These are phyloP conservation scores for Cordyceps militaris DNA, from an alignment of 2,329 filamentous ascomycete genomes.

Conservation along the genomic window DNA sequence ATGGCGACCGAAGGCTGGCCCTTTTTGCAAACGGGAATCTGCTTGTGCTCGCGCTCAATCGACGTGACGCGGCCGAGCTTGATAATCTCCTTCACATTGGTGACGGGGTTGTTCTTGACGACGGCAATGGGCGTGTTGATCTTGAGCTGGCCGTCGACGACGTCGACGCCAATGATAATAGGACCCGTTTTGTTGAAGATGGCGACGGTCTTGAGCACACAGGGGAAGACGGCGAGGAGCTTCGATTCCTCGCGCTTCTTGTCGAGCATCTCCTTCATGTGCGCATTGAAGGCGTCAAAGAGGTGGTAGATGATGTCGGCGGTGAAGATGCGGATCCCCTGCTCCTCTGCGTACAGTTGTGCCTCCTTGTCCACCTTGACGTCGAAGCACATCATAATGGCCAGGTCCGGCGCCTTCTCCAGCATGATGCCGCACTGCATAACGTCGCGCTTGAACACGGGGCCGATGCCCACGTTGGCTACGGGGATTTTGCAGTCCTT, in stretches of 20 bases:
- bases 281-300: conserved; percentile 92
- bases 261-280: conserved; percentile 80
- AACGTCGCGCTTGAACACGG: conserved; percentile 95
- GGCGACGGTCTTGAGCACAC: conserved; percentile 79
- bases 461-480: conserved; percentile 92
- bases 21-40: conserved; percentile 85
- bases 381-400: conserved; percentile 99
- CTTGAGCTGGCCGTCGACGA: conserved; percentile 79
- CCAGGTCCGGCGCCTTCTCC: conserved; percentile 88
- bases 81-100: conserved; percentile 77
- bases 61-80: conserved; percentile 87
- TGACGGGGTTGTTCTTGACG: conserved; percentile 73
- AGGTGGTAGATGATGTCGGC: conserved; percentile 99
- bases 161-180: conserved; percentile 92
- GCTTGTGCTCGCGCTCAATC: conserved; percentile 97
- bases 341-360: conserved; percentile 79
- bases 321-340: conserved; percentile 95
- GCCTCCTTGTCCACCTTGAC: conserved; percentile 99
- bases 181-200: conserved; percentile 98
- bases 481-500: conserved; percentile 95
- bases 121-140: conserved; percentile 86
- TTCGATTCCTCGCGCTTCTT: conserved; percentile 96
- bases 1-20: conserved; percentile 94
- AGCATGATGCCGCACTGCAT: conserved; percentile 94
- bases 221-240: conserved; percentile 93